A percentile compares a stretch with the other conserved stretches of the same genome.
phyloP scores from a whole-genome alignment of 495 filamentous ascomycete genomes.

The Peziza echinospora region DNA sequence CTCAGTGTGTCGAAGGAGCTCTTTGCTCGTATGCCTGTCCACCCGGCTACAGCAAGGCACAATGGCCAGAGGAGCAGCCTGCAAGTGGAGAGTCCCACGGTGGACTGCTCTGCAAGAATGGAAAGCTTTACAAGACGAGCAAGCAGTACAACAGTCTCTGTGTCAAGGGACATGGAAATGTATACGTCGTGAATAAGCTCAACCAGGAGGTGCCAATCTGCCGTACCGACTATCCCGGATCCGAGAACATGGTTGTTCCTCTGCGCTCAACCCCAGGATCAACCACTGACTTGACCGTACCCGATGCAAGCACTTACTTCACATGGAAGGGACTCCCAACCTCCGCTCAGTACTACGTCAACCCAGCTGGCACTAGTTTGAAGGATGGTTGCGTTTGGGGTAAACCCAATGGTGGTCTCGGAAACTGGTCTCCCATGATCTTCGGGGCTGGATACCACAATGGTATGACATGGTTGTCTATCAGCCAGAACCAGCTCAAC shows the following conservation, averaged over 20 bases:
- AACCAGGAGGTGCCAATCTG: constrained; percentile 46
- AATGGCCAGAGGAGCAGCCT: constrained; percentile 74
- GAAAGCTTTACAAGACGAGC: constrained; percentile 63
- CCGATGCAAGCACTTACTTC: constrained; percentile 39
- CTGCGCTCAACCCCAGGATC: constrained; percentile 35
- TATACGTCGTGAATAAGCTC: constrained; percentile 55
- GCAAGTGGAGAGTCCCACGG: constrained; percentile 67
- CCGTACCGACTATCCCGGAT: constrained; percentile 88
- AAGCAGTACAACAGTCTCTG: constrained; percentile 46
- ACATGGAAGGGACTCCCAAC: constrained; percentile 49
- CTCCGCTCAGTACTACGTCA: constrained; percentile 93
- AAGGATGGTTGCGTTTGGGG: constrained; percentile 65
- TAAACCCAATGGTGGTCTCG: constrained; percentile 27
- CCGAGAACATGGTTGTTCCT: constrained; percentile 67
- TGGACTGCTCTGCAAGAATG: constrained; percentile 62
- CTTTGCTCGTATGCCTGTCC: constrained; percentile 94
- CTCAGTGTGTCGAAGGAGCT: constrained; percentile 35
- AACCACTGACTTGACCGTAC: constrained; percentile 44
- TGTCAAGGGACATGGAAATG: constrained; percentile 44
- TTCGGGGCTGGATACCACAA: constrained; percentile 53
- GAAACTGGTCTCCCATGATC: constrained; percentile 84
- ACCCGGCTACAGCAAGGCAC: constrained; percentile 71
- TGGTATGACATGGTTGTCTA: constrained; percentile 55
- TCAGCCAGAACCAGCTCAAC: constrained; percentile 47
- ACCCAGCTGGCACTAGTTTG: constrained; percentile 45